Percentiles rank a stretch among this genome's conserved stretches.
These are phyloP conservation scores for Stipa capillata DNA, from an alignment of 176 grass and related monocot species.

Conservation along the genomic window DNA sequence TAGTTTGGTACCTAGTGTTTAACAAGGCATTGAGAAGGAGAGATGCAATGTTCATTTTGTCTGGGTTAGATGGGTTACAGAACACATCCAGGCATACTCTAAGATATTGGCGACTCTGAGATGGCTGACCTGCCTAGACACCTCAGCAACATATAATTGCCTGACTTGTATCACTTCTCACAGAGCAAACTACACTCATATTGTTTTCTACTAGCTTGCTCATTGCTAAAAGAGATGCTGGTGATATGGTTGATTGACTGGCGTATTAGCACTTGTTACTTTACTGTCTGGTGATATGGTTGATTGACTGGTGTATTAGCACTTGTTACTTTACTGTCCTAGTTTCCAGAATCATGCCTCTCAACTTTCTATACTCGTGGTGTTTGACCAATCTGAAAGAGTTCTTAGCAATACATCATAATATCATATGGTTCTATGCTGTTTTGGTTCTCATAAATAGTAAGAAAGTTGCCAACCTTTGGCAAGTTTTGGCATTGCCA, in stretches of 20 bases:
- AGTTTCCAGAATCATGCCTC: background rate
- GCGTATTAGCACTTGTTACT: background rate
- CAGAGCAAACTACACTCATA: background rate
- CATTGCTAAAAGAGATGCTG: background rate
- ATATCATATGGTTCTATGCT: background rate
- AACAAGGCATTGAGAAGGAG: background rate
- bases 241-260: background rate
- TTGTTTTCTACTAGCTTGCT: background rate
- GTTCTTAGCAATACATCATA: background rate
- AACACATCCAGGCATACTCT: background rate
- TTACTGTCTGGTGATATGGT: too few relatives aligned
- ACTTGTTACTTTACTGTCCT: background rate
- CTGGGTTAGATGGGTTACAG: background rate
- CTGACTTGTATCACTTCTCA: background rate
- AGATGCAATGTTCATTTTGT: background rate
- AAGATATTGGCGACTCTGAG: background rate
- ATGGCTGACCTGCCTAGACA: background rate
- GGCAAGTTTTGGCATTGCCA: too few relatives aligned
- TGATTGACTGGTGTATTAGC: background rate
- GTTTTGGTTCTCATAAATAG: background rate
- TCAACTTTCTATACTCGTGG: background rate
- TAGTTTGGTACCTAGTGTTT: background rate
- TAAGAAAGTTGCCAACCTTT: too few relatives aligned
- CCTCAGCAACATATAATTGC: background rate
- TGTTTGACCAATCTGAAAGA: conserved; percentile 2